These are phyloP conservation scores for Salix suchowensis DNA, from an alignment of 345 rosid genomes.

Conservation along the genomic window DNA sequence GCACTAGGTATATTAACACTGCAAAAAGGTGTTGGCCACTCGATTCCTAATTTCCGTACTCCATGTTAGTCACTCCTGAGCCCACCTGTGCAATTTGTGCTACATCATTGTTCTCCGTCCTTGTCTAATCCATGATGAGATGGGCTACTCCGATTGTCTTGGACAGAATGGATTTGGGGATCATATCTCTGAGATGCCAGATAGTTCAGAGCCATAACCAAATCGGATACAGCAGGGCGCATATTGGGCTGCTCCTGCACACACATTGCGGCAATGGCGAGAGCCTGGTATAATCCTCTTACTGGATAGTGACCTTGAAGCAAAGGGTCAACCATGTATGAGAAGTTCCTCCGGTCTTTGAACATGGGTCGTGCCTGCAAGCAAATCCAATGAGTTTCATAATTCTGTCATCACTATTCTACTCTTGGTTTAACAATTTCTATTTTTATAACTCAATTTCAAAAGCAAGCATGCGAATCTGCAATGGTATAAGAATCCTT, in stretches of 20 bases:
- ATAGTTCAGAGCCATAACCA: slow-evolving; percentile 40
- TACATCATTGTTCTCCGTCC: slow-evolving; percentile 14
- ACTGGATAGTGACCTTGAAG: slow-evolving; percentile 35
- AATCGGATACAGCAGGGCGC: slow-evolving; percentile 37
- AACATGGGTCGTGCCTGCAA: slow-evolving; percentile 45
- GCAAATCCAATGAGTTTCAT: background rate
- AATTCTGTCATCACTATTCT: background rate
- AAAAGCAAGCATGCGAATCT: background rate
- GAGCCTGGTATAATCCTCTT: slow-evolving; percentile 45
- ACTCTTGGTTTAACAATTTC: background rate
- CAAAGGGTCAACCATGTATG: slow-evolving; percentile 35
- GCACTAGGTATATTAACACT: slow-evolving; percentile 15
- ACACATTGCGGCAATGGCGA: slow-evolving; percentile 45
- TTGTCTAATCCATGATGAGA: background rate
- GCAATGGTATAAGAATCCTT: background rate
- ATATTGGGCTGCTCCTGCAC: slow-evolving; percentile 45
- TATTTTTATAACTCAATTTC: background rate
- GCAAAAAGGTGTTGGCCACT: slow-evolving; percentile 3
- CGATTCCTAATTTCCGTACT: background rate
- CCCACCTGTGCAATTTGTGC: slow-evolving; percentile 2
- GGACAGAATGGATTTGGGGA: background rate
- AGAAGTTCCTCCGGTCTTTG: slow-evolving; percentile 38
- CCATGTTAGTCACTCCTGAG: background rate
- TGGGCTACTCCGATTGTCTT: background rate
- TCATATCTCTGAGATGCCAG: slow-evolving; percentile 32